A percentile compares a stretch with the other conserved stretches of the same genome.
phyloP scores from a whole-genome alignment of 78 protist species.

The Dictyostelium brefeldianum region DNA sequence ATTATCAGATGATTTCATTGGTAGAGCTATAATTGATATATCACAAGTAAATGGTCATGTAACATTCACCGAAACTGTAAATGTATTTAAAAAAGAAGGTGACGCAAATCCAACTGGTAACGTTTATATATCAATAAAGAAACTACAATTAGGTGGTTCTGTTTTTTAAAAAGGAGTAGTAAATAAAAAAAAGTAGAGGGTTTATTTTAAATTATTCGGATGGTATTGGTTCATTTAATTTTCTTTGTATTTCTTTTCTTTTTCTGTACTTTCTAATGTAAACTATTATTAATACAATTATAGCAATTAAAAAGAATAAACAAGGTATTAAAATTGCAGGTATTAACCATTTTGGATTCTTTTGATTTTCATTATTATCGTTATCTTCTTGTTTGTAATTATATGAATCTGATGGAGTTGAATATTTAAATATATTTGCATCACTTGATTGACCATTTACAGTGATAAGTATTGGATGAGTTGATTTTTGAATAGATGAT shows the following conservation, averaged over 20 bases:
- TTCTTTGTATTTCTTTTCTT: slow-evolving; percentile 19
- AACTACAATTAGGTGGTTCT: no score
- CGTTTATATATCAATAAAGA: neutral
- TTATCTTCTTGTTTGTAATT: neutral
- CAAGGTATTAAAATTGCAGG: slow-evolving; percentile 15
- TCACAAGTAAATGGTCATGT: neutral
- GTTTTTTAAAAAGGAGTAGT: no score
- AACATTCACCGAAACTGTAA: no score
- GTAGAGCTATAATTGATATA: slow-evolving; percentile 11
- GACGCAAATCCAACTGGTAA: neutral
- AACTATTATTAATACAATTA: neutral
- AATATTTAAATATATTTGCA: neutral
- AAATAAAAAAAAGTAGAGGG: no score
- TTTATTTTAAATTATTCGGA: neutral
- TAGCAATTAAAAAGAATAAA: neutral
- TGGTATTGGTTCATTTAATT: slow-evolving; percentile 25
- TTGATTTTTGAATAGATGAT: neutral
- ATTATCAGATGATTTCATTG: neutral
- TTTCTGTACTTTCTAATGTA: slow-evolving; percentile 3
- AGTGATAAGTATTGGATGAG: neutral
- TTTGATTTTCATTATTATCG: neutral
- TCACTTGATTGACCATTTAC: slow-evolving; percentile 7
- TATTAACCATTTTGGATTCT: neutral
- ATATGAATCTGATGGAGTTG: neutral
- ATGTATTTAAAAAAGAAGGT: neutral